Percentiles rank a stretch among this genome's conserved stretches.
phyloP scores from a whole-genome alignment of 164 flowering plant genomes.

The grape (Vitis vinifera) region ASM3070453v1 NC_081809.1:5465501-5466000 shows the following conservation, averaged over 20 bases:
- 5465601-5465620: conserved; percentile 78
- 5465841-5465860: neutral
- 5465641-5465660: conserved; percentile 71
- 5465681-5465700: conserved; percentile 14
- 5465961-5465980: no score
- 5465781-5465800: conserved; percentile 44
- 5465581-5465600: conserved; percentile 78
- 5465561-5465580: conserved; percentile 79
- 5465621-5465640: conserved; percentile 74
- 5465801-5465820: conserved; percentile 24
- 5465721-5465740: conserved; percentile 18
- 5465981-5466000: no score
- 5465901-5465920: neutral
- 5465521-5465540: conserved; percentile 88
- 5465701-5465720: conserved; percentile 8
- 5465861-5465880: conserved; percentile 21
- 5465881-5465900: conserved; percentile 23
- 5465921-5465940: no score
- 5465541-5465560: conserved; percentile 99
- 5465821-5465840: neutral
- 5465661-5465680: conserved; percentile 58
- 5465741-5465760: conserved; percentile 21
- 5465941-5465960: no score
- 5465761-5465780: conserved; percentile 38
- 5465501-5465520: conserved; percentile 84